Conservation (phyloP, 352 stramenopile genomes). For the Peronospora farinosa region DNA sequence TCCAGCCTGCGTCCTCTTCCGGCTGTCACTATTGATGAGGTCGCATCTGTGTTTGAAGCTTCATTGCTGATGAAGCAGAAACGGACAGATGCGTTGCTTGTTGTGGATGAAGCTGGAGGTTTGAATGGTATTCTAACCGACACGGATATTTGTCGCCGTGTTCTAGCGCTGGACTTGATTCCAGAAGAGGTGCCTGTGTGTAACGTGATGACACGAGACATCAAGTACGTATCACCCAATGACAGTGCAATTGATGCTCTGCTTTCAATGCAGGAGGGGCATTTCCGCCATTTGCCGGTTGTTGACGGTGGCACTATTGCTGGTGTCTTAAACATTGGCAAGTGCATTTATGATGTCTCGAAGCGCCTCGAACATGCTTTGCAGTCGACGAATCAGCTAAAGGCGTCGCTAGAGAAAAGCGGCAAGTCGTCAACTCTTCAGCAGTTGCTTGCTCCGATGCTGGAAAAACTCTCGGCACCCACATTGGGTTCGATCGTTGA, state of each 20-base stretch:
- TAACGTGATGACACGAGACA: slow-evolving; percentile 93
- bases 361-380: slow-evolving; percentile 91
- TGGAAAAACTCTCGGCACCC: slow-evolving; percentile 74
- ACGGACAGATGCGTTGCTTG: slow-evolving; percentile 88
- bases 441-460: slow-evolving; percentile 71
- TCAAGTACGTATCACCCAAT: slow-evolving; percentile 91
- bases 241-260: slow-evolving; percentile 95
- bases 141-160: slow-evolving; percentile 91
- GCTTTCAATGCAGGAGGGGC: slow-evolving; percentile 95
- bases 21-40: slow-evolving; percentile 68
- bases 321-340: slow-evolving; percentile 96
- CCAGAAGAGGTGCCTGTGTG: slow-evolving; percentile 62
- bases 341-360: slow-evolving; percentile 98
- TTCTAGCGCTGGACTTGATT: slow-evolving; percentile 85
- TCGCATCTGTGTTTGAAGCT: slow-evolving; percentile 84
- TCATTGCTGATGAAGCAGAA: slow-evolving; percentile 89
- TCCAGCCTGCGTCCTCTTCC: slow-evolving; percentile 73
- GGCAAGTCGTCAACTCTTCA: slow-evolving; percentile 68
- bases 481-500: slow-evolving; percentile 86
- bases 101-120: slow-evolving; percentile 76
- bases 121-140: slow-evolving; percentile 95
- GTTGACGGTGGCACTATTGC: slow-evolving; percentile 85
- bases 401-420: slow-evolving; percentile 73
- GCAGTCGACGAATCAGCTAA: slow-evolving; percentile 77
- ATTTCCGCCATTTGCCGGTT: slow-evolving; percentile 96